These are phyloP conservation scores for Candida silvatica DNA, from an alignment of 805 yeast genomes.

Conservation along the genomic window DNA sequence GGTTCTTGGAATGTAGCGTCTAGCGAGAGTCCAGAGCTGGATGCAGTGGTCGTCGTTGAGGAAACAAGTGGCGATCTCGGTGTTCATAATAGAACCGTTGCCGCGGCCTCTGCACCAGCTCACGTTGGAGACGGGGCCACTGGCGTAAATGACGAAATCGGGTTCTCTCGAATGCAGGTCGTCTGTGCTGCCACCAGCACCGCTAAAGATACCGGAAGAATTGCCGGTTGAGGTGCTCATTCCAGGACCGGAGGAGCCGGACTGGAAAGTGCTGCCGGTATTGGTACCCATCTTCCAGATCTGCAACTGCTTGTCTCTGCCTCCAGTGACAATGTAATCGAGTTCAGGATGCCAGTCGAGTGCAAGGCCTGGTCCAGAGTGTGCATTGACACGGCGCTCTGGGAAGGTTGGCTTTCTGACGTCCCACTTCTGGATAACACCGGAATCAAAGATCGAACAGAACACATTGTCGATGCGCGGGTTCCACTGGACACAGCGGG, in stretches of 20 bases:
- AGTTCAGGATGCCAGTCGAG: slow-evolving; percentile 81
- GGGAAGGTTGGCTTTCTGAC: slow-evolving; percentile 52
- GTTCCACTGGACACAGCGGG: slow-evolving; percentile 45
- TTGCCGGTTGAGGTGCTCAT: too few species aligned
- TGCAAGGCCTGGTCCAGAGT: slow-evolving; percentile 84
- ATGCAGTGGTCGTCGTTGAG: slow-evolving; percentile 65
- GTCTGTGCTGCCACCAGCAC: too few species aligned
- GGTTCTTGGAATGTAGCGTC: slow-evolving; percentile 65
- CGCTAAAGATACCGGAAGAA: too few species aligned
- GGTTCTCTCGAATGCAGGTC: slow-evolving; percentile 39
- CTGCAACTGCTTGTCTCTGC: slow-evolving; percentile 78
- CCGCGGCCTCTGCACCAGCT: slow-evolving; percentile 51
- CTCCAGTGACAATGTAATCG: slow-evolving; percentile 84
- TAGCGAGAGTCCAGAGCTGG: slow-evolving; percentile 57
- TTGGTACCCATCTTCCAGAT: slow-evolving; percentile 59
- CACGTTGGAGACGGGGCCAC: slow-evolving; percentile 73
- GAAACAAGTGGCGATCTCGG: slow-evolving; percentile 68
- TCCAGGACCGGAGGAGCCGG: too few species aligned
- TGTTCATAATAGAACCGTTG: slow-evolving; percentile 34
- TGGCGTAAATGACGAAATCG: slow-evolving; percentile 61
- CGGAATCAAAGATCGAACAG: slow-evolving; percentile 82
- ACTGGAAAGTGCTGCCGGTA: too few species aligned
- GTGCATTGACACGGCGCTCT: slow-evolving; percentile 78
- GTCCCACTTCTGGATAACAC: slow-evolving; percentile 83
- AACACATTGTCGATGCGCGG: slow-evolving; percentile 46